Evolutionary conservation across 352 stramenopile species (phyloP), one percentile per base, ranked within the genome.

Genomic region (Aphanomyces invadans): DNA sequence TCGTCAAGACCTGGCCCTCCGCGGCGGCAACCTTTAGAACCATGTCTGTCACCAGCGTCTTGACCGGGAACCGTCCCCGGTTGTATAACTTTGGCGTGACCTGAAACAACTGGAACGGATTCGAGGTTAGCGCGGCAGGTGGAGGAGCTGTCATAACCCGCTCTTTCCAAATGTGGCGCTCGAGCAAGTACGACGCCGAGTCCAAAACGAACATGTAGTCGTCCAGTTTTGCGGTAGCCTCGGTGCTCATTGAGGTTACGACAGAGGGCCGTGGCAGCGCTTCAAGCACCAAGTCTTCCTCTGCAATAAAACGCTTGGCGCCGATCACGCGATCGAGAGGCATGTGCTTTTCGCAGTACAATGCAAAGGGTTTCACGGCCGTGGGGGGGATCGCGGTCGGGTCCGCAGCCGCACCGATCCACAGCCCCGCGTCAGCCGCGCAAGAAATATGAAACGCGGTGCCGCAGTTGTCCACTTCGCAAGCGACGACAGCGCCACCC

Each of bases 281-380:
- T 45, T 94, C 83, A 33, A 90, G 78, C 23, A 91, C 81, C 0
- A 94, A 56, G 62, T 94, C 83, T 62, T 91, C 83, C 46, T 94
- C 85, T 33, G 81, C 89, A 53, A 91, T 90, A 74, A 80, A 89
- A 26, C 85, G 83, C 76, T 90, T 94, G 17, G 85, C 85, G 17
- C 81, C 81, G 0, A 81, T 59, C 45, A 94, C 77, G 28, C 85
- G 83, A 29, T 76, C 75, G 9, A 68, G 68, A 15, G 85, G 85
- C 64, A 94, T 62, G 66, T 94, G 85, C 62, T 92, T 92, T 59
- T 94, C 85, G 33, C 85, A 94, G 64, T 86, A 94, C 11, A 91
- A 76, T 11, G 76, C 83, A 2, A 91, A 70, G 23, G 83, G 73
- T 33, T 92, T 90, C 52, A 44, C 67, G 10, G 60, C 17, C 12